Percentiles rank a stretch among this genome's conserved stretches.
Conservation (phyloP, 805 yeast genomes). For the Yarrowia yakushimensis region DNA sequence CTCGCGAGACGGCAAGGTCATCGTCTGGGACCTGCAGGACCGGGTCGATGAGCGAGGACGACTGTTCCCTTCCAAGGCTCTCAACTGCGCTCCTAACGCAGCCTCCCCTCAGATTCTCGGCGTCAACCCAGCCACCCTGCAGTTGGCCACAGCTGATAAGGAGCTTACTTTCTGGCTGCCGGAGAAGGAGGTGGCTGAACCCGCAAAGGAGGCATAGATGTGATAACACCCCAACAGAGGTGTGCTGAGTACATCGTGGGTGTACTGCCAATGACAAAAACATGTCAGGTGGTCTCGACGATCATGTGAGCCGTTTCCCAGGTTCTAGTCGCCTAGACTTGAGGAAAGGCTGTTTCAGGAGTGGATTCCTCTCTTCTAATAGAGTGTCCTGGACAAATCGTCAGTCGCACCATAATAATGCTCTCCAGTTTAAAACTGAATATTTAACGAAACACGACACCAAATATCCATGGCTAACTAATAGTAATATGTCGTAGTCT, state of each 20-base stretch:
- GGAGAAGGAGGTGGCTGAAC: constrained; percentile 25
- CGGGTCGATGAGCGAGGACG: constrained; percentile 27
- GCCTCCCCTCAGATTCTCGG: constrained; percentile 48
- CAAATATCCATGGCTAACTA: too few relatives aligned
- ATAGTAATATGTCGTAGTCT: too few relatives aligned
- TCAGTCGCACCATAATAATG: too few relatives aligned
- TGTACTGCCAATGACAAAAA: neutral
- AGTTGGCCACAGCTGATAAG: constrained; percentile 63
- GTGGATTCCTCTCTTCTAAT: too few relatives aligned
- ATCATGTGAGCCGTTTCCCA: too few relatives aligned
- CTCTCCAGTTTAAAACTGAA: too few relatives aligned
- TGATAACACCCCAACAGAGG: neutral
- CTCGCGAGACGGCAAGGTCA: constrained; percentile 50
- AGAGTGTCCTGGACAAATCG: too few relatives aligned
- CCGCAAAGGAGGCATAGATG: constrained; percentile 10
- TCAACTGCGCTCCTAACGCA: constrained; percentile 27
- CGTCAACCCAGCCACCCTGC: constrained; percentile 60
- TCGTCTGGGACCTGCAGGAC: constrained; percentile 49
- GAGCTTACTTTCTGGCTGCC: constrained; percentile 47
- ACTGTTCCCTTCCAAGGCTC: constrained; percentile 32
- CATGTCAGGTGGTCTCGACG: too few relatives aligned
- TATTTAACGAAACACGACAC: too few relatives aligned
- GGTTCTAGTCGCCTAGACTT: too few relatives aligned
- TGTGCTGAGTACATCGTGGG: neutral
- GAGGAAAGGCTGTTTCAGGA: too few relatives aligned